Evolutionary conservation across 768 basidiomycete species (phyloP).

Genomic region (Russula abietina): DNA sequence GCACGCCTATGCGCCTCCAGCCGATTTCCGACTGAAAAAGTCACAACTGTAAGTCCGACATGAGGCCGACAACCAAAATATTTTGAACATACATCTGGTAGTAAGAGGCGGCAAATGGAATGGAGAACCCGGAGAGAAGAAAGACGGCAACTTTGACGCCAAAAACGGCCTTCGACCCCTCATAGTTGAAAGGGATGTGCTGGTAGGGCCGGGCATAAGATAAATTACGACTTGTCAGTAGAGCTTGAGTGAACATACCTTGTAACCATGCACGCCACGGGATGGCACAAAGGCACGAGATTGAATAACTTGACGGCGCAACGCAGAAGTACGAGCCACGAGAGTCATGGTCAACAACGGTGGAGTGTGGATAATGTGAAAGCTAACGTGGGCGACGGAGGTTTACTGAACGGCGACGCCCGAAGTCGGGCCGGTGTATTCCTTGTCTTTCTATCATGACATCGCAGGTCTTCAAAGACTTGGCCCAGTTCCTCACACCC

Average conservation of each 20-base stretch:
- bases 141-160: slow-evolving; percentile 19
- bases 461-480: slow-evolving; percentile 3
- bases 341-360: slow-evolving; percentile 20
- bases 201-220: not conserved
- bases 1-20: not conserved
- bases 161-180: slow-evolving; percentile 17
- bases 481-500: slow-evolving; percentile 41
- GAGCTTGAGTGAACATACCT: not conserved
- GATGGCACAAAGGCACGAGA: slow-evolving; percentile 19
- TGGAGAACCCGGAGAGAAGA: slow-evolving; percentile 17
- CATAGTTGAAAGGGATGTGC: slow-evolving; percentile 25
- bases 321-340: slow-evolving; percentile 20
- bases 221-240: not conserved
- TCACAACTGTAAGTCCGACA: slow-evolving; percentile 3
- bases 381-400: no score
- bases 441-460: not conserved
- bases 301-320: slow-evolving; percentile 19
- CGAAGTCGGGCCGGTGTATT: not conserved
- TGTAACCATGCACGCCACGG: slow-evolving; percentile 24
- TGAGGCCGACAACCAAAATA: not conserved
- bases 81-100: slow-evolving; percentile 27
- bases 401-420: not conserved
- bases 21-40: slow-evolving; percentile 3
- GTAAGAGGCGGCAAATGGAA: slow-evolving; percentile 27
- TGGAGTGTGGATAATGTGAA: slow-evolving; percentile 6